Percentiles rank a stretch among this genome's conserved stretches.
These are phyloP conservation scores for Trichoderma lentiforme DNA, from an alignment of 2,329 filamentous ascomycete genomes.

Conservation along the genomic window DNA sequence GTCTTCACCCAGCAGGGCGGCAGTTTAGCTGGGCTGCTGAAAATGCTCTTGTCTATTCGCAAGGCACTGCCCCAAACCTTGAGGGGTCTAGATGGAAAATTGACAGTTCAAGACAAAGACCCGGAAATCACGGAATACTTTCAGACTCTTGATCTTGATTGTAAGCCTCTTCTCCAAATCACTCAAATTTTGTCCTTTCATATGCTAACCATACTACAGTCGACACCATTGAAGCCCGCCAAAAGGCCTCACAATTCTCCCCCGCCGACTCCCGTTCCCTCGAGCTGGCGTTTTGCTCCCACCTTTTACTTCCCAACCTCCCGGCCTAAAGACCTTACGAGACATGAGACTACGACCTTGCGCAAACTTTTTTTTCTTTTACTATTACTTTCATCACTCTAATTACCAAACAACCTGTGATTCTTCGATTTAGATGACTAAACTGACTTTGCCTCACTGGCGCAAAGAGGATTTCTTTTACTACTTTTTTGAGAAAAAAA, in stretches of 20 bases:
- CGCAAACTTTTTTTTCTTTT: neutral
- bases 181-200: neutral
- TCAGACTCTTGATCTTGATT: slow-evolving; percentile 52
- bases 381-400: neutral
- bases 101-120: slow-evolving; percentile 47
- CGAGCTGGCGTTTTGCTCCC: slow-evolving; percentile 49
- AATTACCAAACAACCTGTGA: neutral
- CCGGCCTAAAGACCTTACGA: slow-evolving; percentile 14
- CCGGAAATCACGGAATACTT: slow-evolving; percentile 51
- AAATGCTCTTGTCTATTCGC: slow-evolving; percentile 60
- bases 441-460: slow-evolving; percentile 9
- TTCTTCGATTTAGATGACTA: slow-evolving; percentile 7
- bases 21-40: slow-evolving; percentile 55
- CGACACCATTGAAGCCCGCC: slow-evolving; percentile 40
- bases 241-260: slow-evolving; percentile 51
- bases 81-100: slow-evolving; percentile 45
- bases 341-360: slow-evolving; percentile 13
- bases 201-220: slow-evolving; percentile 23
- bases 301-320: slow-evolving; percentile 42
- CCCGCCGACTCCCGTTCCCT: slow-evolving; percentile 48
- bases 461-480: neutral
- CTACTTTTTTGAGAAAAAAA: neutral
- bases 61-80: slow-evolving; percentile 55
- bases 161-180: slow-evolving; percentile 40
- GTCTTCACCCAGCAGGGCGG: slow-evolving; percentile 58